Percentiles rank a stretch among this genome's conserved stretches.
Evolutionary conservation across 805 yeast genomes (phyloP).

Genomic region (Pichia cabralensis): DNA sequence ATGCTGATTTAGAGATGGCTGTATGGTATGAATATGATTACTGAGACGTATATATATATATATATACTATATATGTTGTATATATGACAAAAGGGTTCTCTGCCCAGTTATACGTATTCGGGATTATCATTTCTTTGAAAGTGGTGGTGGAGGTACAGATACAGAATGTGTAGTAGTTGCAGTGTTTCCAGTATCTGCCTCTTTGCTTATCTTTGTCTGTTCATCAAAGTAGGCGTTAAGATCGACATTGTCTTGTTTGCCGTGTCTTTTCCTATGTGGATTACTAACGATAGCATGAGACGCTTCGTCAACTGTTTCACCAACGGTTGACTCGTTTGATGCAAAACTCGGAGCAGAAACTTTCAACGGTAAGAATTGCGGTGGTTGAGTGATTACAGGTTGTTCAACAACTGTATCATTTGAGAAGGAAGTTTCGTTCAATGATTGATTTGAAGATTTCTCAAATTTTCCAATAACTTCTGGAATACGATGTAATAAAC

Average conservation of each 20-base stretch:
- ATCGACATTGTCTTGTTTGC: constrained; percentile 15
- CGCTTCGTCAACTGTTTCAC: constrained; percentile 7
- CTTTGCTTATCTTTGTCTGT: constrained; percentile 32
- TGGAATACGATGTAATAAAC: constrained; percentile 68
- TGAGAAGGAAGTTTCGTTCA: constrained; percentile 6
- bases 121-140: background rate
- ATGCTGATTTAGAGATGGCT: too few species aligned
- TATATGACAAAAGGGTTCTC: too few species aligned
- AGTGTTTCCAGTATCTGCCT: constrained; percentile 25
- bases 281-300: constrained; percentile 3
- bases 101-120: background rate
- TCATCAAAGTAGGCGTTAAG: constrained; percentile 31
- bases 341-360: constrained; percentile 5
- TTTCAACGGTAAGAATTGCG: constrained; percentile 5
- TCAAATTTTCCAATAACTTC: constrained; percentile 39
- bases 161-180: background rate
- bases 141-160: constrained; percentile 8
- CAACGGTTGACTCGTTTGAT: background rate
- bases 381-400: constrained; percentile 4
- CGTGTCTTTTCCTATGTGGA: constrained; percentile 2
- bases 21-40: too few species aligned
- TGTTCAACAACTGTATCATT: background rate
- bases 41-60: too few species aligned
- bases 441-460: constrained; percentile 11
- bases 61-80: too few species aligned